These are phyloP conservation scores for Bassia scoparia DNA, from an alignment of 148 eudicot species.

Conservation along the genomic window DNA sequence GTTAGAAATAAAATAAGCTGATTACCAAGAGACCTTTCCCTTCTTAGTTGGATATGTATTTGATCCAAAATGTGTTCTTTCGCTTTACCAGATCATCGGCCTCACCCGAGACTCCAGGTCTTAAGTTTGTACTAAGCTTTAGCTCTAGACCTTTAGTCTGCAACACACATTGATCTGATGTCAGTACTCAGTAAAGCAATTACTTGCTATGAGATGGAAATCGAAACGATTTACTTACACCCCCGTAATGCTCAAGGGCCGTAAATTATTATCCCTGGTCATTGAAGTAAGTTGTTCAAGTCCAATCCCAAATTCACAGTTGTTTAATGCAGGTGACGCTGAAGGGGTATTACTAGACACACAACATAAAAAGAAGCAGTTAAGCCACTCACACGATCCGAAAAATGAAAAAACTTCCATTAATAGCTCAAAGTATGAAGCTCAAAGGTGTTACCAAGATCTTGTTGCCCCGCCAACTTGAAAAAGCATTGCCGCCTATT, in stretches of 20 bases:
- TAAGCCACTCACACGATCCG: neutral
- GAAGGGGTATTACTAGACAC: conserved; percentile 45
- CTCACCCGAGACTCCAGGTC: conserved; percentile 55
- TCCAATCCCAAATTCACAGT: conserved; percentile 54
- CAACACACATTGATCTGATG: conserved; percentile 12
- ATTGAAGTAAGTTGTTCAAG: conserved; percentile 76
- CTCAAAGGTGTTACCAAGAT: conserved; percentile 48
- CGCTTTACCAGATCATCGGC: conserved; percentile 51
- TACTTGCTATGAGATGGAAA: neutral
- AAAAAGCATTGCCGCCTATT: conserved; percentile 93
- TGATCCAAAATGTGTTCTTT: conserved; percentile 71
- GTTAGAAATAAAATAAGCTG: conserved; percentile 1
- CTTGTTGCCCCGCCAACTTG: conserved; percentile 85
- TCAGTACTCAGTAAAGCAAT: neutral
- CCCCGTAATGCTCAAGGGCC: conserved; percentile 70
- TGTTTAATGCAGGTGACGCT: conserved; percentile 49
- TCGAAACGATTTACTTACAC: conserved; percentile 45
- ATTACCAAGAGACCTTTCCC: conserved; percentile 72
- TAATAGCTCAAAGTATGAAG: neutral
- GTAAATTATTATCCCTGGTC: conserved; percentile 63
- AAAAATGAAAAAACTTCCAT: neutral
- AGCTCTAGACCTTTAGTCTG: conserved; percentile 69
- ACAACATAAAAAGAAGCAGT: conserved; percentile 9
- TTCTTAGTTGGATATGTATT: conserved; percentile 82
- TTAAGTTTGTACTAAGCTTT: conserved; percentile 57